Conservation (phyloP, 1,284 basidiomycete genomes). For the Inonotus obliquus region DNA sequence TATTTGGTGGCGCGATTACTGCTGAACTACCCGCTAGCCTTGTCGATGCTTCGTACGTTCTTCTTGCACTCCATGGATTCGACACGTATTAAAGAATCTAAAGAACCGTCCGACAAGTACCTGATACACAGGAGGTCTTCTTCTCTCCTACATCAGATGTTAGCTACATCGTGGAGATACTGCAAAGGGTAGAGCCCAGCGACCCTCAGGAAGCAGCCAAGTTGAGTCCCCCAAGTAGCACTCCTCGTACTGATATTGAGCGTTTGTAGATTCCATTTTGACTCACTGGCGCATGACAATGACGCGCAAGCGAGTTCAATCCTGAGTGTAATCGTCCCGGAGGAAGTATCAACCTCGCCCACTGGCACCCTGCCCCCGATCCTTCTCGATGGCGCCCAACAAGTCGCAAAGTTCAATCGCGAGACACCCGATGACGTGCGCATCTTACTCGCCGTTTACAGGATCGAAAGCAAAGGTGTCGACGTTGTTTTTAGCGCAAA, state of each 20-base stretch:
- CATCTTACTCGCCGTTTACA: conserved; percentile 76
- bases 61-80: conserved; percentile 9
- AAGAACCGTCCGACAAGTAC: conserved; percentile 88
- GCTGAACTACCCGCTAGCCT: conserved; percentile 54
- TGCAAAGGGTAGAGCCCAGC: conserved; percentile 64
- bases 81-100: conserved; percentile 3
- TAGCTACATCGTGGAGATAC: conserved; percentile 84
- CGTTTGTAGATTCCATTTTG: conserved; percentile 79
- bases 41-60: conserved; percentile 83
- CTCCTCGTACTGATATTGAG: conserved; percentile 19
- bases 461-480: conserved; percentile 61
- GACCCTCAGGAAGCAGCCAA: conserved; percentile 61
- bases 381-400: conserved; percentile 65
- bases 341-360: conserved; percentile 19
- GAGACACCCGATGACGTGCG: conserved; percentile 58
- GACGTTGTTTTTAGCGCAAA: conserved; percentile 85
- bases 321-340: conserved; percentile 32
- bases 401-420: conserved; percentile 74
- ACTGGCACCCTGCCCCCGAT: conserved; percentile 54
- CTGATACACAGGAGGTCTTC: conserved; percentile 97
- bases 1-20: conserved; percentile 83
- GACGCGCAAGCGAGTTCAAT: conserved; percentile 54
- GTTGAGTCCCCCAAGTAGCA: conserved; percentile 37
- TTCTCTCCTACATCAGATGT: conserved; percentile 65
- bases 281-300: conserved; percentile 91